These are phyloP conservation scores for Aspergillus hiratsukae DNA, from an alignment of 2,329 filamentous ascomycete genomes.

Conservation along the genomic window DNA sequence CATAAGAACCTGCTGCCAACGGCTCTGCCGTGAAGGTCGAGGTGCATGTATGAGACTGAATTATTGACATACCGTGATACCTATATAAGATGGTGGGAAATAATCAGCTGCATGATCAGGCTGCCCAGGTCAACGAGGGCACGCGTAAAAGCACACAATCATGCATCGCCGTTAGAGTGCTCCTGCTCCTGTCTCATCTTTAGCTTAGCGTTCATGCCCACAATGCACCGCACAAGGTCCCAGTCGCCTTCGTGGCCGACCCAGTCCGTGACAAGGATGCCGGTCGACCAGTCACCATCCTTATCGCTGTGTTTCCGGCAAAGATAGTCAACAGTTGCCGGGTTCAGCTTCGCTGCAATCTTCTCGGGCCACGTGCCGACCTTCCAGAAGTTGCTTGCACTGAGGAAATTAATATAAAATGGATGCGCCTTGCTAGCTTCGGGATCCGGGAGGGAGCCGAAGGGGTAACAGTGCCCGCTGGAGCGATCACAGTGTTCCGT, in stretches of 20 bases:
- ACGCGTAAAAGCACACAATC: neutral
- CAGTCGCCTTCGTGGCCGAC: constrained; percentile 83
- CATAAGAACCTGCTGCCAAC: too few relatives aligned
- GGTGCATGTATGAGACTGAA: neutral
- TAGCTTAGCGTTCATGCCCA: constrained; percentile 79
- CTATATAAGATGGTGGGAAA: neutral
- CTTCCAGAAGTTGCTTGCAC: constrained; percentile 91
- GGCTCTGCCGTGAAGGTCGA: too few relatives aligned
- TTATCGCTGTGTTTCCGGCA: constrained; percentile 50
- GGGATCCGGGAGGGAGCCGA: constrained; percentile 32
- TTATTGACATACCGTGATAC: neutral
- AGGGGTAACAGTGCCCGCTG: constrained; percentile 46
- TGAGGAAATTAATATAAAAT: constrained; percentile 86
- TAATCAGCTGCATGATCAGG: neutral
- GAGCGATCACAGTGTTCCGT: constrained; percentile 74
- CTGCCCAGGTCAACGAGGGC: too few relatives aligned
- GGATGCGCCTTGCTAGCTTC: constrained; percentile 51
- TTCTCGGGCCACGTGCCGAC: constrained; percentile 87
- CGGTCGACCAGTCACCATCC: constrained; percentile 70
- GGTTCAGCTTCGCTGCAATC: constrained; percentile 84
- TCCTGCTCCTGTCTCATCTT: constrained; percentile 26
- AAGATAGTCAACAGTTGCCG: constrained; percentile 60
- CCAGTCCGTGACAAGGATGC: constrained; percentile 90
- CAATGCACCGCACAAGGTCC: constrained; percentile 81
- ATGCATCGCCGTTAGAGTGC: neutral